Evolutionary conservation across 1,284 basidiomycete genomes (phyloP), one percentile per base, ranked within the genome.

Genomic region (Phellopilus nigrolimitatus): DNA sequence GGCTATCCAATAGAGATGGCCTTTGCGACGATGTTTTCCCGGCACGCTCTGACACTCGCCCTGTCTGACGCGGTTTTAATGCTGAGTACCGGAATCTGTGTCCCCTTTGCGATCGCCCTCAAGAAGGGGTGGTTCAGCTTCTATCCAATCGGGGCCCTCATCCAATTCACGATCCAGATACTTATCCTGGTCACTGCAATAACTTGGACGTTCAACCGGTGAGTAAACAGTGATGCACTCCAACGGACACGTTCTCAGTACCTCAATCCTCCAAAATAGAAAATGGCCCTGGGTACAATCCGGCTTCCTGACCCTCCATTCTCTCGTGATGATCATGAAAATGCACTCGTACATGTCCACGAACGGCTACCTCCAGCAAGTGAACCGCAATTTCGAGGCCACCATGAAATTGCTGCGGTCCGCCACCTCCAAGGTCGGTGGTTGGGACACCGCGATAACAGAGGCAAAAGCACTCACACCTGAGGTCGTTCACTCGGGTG

Each of bases 231-330:
- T 33, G 2, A 49, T 30, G 21, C 22, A 15, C 49, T 8, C 6
- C 31, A 25, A 17, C 17, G 19, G 10, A 4, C 33, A 37, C 22
- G 17, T 38, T 21, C 10, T 40, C 24, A 24, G 5, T 22, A 9
- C 9, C 24, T n/a, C 24, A 21, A 33, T 28, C 36, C 50, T 46
- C 27, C 25, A 34, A 27, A 49, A 28, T 10, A 85, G 91, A 48
- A 79, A 93, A 59, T 98, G 94, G 95, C 93, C 92, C 33, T 97
- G 95, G 95, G 95, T 98, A 1, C 95, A 99, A 67, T 92, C 92
- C 0, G 95, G 95, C 6, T 98, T 94, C 69, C 75, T 98, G 47
- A 95, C 93, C 0, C 70, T 98, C n/a, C 95, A 95, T 66, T 82
- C 87, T 10, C 71, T 97, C 6, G 84, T 87, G 51, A 88, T 95